phyloP scores from a whole-genome alignment of 148 eudicot species.

The Polygonum aviculare region DNA sequence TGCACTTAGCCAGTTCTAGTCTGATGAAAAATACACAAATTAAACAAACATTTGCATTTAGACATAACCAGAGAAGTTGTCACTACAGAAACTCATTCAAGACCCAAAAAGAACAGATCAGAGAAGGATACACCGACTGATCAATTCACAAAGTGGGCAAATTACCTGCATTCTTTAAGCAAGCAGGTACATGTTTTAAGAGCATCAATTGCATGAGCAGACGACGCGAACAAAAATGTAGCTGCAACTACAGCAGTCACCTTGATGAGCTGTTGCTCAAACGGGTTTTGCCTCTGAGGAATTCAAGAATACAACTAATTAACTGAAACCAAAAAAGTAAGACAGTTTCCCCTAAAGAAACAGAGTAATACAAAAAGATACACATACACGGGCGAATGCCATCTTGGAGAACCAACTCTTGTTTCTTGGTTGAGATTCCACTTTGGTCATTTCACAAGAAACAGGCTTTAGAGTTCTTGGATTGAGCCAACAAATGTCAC shows the following conservation, averaged over 20 bases:
- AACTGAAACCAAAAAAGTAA: not conserved
- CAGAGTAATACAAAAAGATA: constrained; percentile 11
- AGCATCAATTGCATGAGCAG: constrained; percentile 90
- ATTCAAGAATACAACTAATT: constrained; percentile 1
- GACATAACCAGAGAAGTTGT: not conserved
- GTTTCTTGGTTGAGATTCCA: constrained; percentile 20
- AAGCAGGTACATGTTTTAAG: constrained; percentile 90
- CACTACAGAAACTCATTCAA: not conserved
- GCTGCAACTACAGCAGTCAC: constrained; percentile 47
- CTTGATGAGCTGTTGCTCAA: constrained; percentile 28
- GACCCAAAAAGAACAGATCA: not conserved
- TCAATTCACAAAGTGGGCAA: not conserved
- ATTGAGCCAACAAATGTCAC: constrained; percentile 15
- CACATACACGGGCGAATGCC: constrained; percentile 26
- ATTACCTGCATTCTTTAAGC: constrained; percentile 93
- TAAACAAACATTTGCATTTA: not conserved
- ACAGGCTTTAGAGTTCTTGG: constrained; percentile 25
- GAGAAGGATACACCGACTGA: not conserved
- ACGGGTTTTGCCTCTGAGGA: constrained; percentile 20
- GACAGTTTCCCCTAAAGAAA: constrained; percentile 12
- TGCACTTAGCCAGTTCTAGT: constrained; percentile 90
- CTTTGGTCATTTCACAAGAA: constrained; percentile 19
- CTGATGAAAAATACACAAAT: constrained; percentile 26
- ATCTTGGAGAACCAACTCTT: constrained; percentile 21
- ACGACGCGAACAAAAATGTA: constrained; percentile 56